Conservation (phyloP, 2,329 filamentous ascomycete species). For the Parastagonospora avenae region DNA sequence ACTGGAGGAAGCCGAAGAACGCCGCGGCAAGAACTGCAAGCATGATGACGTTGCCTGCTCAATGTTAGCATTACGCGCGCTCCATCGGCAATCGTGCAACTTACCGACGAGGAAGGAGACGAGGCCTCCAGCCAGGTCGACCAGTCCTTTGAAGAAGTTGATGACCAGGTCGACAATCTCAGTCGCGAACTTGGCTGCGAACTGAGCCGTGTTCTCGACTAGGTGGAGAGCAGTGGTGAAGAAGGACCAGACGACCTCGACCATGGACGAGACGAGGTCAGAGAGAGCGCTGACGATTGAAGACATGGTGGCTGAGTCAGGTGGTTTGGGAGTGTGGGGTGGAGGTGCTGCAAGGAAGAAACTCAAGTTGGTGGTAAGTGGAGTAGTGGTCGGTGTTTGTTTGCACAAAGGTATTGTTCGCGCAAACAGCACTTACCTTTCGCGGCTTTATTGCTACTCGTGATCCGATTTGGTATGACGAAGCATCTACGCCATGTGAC, state of each 20-base stretch:
- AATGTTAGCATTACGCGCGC: constrained; percentile 6
- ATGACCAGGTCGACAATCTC: constrained; percentile 35
- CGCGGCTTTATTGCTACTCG: constrained; percentile 4
- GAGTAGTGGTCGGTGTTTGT: not conserved
- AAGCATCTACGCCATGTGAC: constrained; percentile 22
- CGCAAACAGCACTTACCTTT: too few species aligned
- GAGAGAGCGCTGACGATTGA: constrained; percentile 39
- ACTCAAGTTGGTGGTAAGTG: too few species aligned
- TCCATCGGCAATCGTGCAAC: constrained; percentile 3
- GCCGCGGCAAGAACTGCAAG: constrained; percentile 39
- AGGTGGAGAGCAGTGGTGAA: constrained; percentile 41
- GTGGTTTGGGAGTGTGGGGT: not conserved
- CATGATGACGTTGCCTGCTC: constrained; percentile 41
- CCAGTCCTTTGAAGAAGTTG: constrained; percentile 40
- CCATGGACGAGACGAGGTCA: constrained; percentile 38
- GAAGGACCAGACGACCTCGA: constrained; percentile 44
- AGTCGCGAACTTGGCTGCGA: constrained; percentile 32
- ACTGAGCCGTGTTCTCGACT: constrained; percentile 35
- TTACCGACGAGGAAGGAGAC: constrained; percentile 39
- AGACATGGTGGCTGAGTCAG: constrained; percentile 30
- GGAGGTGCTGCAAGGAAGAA: not conserved
- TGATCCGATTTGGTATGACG: constrained; percentile 19
- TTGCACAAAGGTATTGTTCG: not conserved
- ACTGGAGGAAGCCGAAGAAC: constrained; percentile 43
- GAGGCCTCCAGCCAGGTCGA: constrained; percentile 43